Base-by-base conservation (phyloP, 176 grass and related monocot genomes). In the Tillandsia fasciculata region DNA sequence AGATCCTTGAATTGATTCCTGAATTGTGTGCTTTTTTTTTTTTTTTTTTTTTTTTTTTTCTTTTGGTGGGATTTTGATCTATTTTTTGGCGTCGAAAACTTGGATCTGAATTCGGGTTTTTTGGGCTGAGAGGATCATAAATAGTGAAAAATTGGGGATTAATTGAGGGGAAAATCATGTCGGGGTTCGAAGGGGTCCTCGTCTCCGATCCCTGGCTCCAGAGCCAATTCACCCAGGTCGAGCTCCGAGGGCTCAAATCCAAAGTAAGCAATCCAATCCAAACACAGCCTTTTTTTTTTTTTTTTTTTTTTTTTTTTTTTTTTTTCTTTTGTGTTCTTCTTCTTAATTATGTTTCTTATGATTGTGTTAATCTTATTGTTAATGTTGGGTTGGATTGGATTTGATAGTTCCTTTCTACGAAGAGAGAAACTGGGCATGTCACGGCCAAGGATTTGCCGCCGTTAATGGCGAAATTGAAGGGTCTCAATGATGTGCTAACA, bases 221-320 rank as follows among this genome's bases (percentile, higher is more conserved):
- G 74, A 88, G 84, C 11, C 94, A 97, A 76, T 97, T 97, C 86
- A 97, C 94, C 64, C 94, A 97, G 82, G 94, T 97, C 48, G 94
- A 97, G 84, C 84, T 97, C 65, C 89, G 94, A 77, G 78, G 81
- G 53, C 86, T 86, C 77, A 92, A 87, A 82, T 81, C 89, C 48
- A 97, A 92, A 82, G 94, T 97, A 83, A 81, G 49, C 56, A 20
- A 61, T 61, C 14, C 56, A 20, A 23, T 18, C 15, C 17, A 61
- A 42, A 7, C 33, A 42, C 33, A 6, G 33, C 6, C 33, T 8
- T 42, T 42, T 42, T 6, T 42, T 6, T 42, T 42, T 42, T 3
- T 29, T 29, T 20, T 59, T 6, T 18, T 18, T 20, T 20, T 20
- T 20, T 20, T 20, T 42, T 3, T 29, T 29, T 20, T 59, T 6